Evolutionary conservation across 441 rosid species (phyloP).

Genomic region (Breynia disticha): DNA sequence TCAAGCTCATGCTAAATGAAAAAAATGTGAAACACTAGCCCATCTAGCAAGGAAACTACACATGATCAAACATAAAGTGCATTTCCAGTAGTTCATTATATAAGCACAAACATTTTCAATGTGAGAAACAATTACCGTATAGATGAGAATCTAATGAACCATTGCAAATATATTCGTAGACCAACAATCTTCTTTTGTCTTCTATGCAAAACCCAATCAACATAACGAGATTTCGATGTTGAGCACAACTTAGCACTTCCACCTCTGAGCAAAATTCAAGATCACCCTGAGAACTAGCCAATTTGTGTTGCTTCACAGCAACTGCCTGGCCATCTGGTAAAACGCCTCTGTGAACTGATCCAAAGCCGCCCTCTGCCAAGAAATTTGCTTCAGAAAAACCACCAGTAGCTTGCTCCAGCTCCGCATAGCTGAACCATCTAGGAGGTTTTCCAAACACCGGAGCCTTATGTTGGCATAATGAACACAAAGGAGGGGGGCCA

Average conservation of each 20-base stretch:
- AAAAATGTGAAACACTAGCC: too few species aligned
- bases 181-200: slow-evolving; percentile 85
- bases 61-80: too few species aligned
- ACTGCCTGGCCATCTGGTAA: slow-evolving; percentile 88
- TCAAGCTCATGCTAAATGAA: too few species aligned
- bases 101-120: slow-evolving; percentile 1
- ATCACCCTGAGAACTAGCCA: slow-evolving; percentile 98
- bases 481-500: slow-evolving; percentile 95
- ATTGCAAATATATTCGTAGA: slow-evolving; percentile 94
- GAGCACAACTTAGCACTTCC: slow-evolving; percentile 98
- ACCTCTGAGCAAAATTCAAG: slow-evolving; percentile 98
- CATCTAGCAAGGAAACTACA: too few species aligned
- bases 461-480: slow-evolving; percentile 90
- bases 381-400: slow-evolving; percentile 90
- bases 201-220: slow-evolving; percentile 93
- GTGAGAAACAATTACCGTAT: slow-evolving; percentile 47
- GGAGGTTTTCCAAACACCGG: slow-evolving; percentile 98
- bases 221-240: slow-evolving; percentile 97
- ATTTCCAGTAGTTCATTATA: background rate
- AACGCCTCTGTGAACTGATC: slow-evolving; percentile 93
- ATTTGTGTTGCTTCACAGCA: slow-evolving; percentile 94
- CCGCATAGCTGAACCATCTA: slow-evolving; percentile 82
- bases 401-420: slow-evolving; percentile 89
- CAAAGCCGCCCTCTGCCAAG: slow-evolving; percentile 99
- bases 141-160: slow-evolving; percentile 94